Evolutionary conservation across 2,329 filamentous ascomycete species (phyloP), one percentile per base, ranked within the genome.

Genomic region (Lachnellula arida): DNA sequence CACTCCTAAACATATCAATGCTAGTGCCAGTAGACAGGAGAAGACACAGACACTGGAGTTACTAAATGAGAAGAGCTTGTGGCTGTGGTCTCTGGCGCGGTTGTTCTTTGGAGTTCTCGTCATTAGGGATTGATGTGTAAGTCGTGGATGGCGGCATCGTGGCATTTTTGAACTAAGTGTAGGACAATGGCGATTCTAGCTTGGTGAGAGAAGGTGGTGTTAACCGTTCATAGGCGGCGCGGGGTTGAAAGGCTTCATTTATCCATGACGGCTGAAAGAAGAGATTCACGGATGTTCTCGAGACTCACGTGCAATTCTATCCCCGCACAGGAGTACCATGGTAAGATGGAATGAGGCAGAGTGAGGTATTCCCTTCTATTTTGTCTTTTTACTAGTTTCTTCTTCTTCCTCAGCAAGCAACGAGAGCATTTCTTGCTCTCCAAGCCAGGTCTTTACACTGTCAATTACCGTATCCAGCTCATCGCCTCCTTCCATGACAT

Each of bases 401-500:
- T 70, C 70, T 64, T 76, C 69, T 51, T 79, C 77, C 51, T 81
- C 77, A 11, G 73, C 73, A 51, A 84, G 74, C 67, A 89, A 70
- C 5, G 75, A 78, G 62, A 84, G 77, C 28, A 89, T 79, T 61
- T 89, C 87, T 58, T 78, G 76, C 63, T 88, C 84, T 60, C 77
- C 78, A 66, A 88, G 76, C 86, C 86, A 89, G 46, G 71, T 74
- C 60, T 78, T 79, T 25, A 89, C 87, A 66, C 84, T 87, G 35
- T 85, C 79, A 80, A 90, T 88, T 54, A 89, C 76, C 48, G 76
- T 78, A 44, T 86, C 83, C 51, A 89, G 72, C 3, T 78, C 80
- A 51, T 81, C 74, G 3, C 84, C 85, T 4, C 86, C 86, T 44
- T 80, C 80, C 67, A 89, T 78, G 25, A 89, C 80, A 69, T 81